These are phyloP conservation scores for Thermomucor indicae-seudaticae DNA, from an alignment of 371 early-diverging fungal species.

Conservation along the genomic window DNA sequence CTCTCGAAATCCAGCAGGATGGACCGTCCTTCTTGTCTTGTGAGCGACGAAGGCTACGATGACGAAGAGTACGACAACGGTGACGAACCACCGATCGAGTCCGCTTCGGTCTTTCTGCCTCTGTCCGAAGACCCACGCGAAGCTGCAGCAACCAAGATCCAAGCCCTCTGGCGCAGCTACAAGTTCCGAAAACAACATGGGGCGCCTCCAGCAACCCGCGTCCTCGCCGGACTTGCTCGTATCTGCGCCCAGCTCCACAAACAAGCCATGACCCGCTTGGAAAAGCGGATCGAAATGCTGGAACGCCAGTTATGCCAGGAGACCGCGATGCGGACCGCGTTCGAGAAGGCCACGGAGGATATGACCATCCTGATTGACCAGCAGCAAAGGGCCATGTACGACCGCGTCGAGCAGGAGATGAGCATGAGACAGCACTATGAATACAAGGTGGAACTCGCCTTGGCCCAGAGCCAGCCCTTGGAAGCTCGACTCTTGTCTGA, in stretches of 20 bases:
- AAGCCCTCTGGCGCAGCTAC: slow-evolving; percentile 32
- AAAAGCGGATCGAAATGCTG: slow-evolving; percentile 14
- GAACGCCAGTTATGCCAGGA: slow-evolving; percentile 30
- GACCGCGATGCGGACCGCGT: slow-evolving; percentile 36
- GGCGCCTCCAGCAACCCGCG: slow-evolving; percentile 5
- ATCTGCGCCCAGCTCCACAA: slow-evolving; percentile 8
- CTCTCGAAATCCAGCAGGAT: background rate
- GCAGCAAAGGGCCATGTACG: slow-evolving; percentile 32
- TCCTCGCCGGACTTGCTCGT: slow-evolving; percentile 13
- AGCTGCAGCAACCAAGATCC: slow-evolving; percentile 27
- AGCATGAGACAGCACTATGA: slow-evolving; percentile 30
- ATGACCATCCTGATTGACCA: slow-evolving; percentile 39
- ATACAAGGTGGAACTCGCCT: slow-evolving; percentile 23
- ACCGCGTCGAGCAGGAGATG: slow-evolving; percentile 36
- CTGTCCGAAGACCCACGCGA: slow-evolving; percentile 16
- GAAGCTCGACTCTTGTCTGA: slow-evolving; percentile 27
- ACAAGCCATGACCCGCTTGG: slow-evolving; percentile 11
- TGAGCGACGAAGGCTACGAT: slow-evolving; percentile 32
- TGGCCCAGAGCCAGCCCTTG: slow-evolving; percentile 26
- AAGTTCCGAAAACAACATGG: slow-evolving; percentile 19
- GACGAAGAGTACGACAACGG: slow-evolving; percentile 22
- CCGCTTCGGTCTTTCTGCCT: slow-evolving; percentile 35
- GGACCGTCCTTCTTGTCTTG: slow-evolving; percentile 1
- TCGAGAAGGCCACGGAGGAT: slow-evolving; percentile 48
- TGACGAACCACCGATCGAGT: slow-evolving; percentile 29